Evolutionary conservation across 1,139 yeast species (phyloP).

Genomic region (Magnusiomyces ingens): DNA sequence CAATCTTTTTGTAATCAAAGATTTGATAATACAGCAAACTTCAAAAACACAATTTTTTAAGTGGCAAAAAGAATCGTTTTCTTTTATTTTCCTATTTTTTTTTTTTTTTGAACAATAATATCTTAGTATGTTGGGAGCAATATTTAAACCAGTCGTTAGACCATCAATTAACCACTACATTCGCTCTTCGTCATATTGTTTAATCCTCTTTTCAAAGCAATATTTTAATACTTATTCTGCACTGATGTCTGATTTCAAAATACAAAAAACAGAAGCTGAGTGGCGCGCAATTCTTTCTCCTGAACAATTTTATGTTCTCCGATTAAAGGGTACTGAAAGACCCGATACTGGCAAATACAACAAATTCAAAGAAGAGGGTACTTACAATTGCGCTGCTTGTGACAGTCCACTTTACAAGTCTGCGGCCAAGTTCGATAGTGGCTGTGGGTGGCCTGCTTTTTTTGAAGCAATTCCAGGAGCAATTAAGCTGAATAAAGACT

Average conservation of each 20-base stretch:
- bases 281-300: slow-evolving; percentile 80
- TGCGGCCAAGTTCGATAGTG: slow-evolving; percentile 74
- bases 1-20: no score
- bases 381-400: slow-evolving; percentile 83
- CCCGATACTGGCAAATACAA: slow-evolving; percentile 72
- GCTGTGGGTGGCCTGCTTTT: slow-evolving; percentile 98
- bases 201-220: no score
- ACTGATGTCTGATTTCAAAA: slow-evolving; percentile 11
- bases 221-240: slow-evolving; percentile 2
- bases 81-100: no score
- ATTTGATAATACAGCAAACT: no score
- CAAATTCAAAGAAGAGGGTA: slow-evolving; percentile 47
- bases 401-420: slow-evolving; percentile 71
- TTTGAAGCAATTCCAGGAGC: slow-evolving; percentile 84
- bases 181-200: no score
- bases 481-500: slow-evolving; percentile 54
- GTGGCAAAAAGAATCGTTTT: no score
- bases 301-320: slow-evolving; percentile 68
- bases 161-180: no score
- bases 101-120: no score
- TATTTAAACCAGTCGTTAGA: no score
- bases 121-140: no score
- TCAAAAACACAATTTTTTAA: no score
- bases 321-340: slow-evolving; percentile 78
- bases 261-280: slow-evolving; percentile 49